Evolutionary conservation across 768 basidiomycete genomes (phyloP), one percentile per base, ranked within the genome.

Genomic region (Russula abietina): DNA sequence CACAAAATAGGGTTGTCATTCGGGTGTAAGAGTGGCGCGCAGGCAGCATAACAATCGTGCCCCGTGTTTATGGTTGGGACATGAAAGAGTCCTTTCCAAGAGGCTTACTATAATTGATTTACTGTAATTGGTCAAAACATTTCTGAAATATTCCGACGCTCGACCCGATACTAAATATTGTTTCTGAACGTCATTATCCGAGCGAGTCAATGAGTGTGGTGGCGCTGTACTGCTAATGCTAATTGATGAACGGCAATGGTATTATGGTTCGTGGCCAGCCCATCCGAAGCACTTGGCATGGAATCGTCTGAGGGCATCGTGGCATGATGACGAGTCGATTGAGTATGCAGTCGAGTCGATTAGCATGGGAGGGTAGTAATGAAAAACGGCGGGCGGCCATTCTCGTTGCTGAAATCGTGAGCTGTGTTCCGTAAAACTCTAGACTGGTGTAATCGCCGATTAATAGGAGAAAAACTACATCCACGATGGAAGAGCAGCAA

Each of bases 321-420:
- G 26, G 39, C 8, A 41, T 6, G 24, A 32, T 26, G 1, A 8
- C 9, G 24, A 24, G 38, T 14, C 12, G 26, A 41, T 16, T 11
- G 3, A 39, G 19, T 9, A 45, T 24, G 32, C 39, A 16, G 26
- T 33, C 53, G 36, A 55, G 36, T 26, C 53, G 45, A 49, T 33
- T 55, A 59, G 38, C 48, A 64, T 2, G 81, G 73, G 32, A 87
- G 72, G 36, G 81, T 81, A 55, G 84, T 81, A 72, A 88, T 85
- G 69, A 77, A 87, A 43, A 87, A 72, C 16, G 78, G 77, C 46
- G 79, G 77, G 61, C 67, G 60, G 5, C 32, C 56, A 14, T 61
- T 57, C 46, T 66, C 64, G 19, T 58, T 60, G 48, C 62, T 50
- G 7, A 49, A 56, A 49, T 60, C 48, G 28, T 64, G 67, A 33